Evolutionary conservation across 495 filamentous ascomycete genomes (phyloP).

Genomic region (Chlorociboria aeruginascens): DNA sequence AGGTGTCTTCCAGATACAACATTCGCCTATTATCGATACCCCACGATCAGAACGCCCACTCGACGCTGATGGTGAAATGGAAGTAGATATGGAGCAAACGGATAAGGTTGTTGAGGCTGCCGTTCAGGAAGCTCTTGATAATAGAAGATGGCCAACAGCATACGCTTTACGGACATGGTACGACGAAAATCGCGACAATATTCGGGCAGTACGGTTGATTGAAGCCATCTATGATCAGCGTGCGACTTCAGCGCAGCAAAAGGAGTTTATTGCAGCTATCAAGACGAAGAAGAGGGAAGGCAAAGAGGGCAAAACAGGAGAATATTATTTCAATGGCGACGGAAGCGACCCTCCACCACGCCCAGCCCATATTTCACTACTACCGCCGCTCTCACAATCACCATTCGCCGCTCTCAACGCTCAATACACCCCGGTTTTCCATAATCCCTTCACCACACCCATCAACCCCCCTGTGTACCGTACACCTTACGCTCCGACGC

Average conservation of each 20-base stretch:
- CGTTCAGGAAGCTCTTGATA: conserved; percentile 35
- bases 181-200: conserved; percentile 31
- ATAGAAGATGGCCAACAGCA: conserved; percentile 39
- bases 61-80: not conserved
- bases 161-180: conserved; percentile 41
- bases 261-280: conserved; percentile 31
- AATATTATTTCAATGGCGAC: conserved; percentile 32
- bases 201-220: conserved; percentile 23
- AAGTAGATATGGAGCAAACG: conserved; percentile 5
- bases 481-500: conserved; percentile 2
- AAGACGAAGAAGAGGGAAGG: conserved; percentile 35
- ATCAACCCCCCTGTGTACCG: not conserved
- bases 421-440: not conserved
- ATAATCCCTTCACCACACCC: not conserved
- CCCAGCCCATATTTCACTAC: not conserved
- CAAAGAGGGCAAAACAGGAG: conserved; percentile 32
- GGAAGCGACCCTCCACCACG: conserved; percentile 15
- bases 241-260: conserved; percentile 28
- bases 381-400: not conserved
- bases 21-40: conserved; percentile 1
- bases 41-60: not conserved
- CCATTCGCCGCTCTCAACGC: not conserved
- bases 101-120: conserved; percentile 30
- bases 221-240: conserved; percentile 34
- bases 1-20: conserved; percentile 9